A percentile compares a stretch with the other conserved stretches of the same genome.
phyloP scores from a whole-genome alignment of 2,329 filamentous ascomycete genomes.

The Sclerotinia minor region DNA sequence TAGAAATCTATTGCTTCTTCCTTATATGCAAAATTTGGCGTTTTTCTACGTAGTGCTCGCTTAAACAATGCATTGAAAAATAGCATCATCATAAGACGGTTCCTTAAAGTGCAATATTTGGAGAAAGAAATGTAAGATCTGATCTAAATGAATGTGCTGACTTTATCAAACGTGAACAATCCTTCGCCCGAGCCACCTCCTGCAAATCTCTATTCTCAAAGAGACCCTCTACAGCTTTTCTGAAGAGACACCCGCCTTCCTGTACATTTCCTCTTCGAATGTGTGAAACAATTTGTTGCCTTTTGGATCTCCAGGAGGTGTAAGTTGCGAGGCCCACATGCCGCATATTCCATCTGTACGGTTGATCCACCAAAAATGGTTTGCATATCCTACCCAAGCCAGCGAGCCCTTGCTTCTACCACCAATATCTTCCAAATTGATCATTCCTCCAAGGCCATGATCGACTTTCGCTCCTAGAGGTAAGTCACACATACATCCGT shows the following conservation, averaged over 20 bases:
- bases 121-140: neutral
- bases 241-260: conserved; percentile 11
- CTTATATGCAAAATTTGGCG: neutral
- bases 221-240: conserved; percentile 3
- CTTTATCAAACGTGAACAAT: neutral
- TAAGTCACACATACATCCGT: conserved; percentile 35
- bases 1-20: neutral
- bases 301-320: conserved; percentile 46
- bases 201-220: neutral
- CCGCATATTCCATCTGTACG: conserved; percentile 45
- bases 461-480: conserved; percentile 43
- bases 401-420: conserved; percentile 45
- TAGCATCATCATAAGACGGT: neutral
- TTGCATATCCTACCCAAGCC: conserved; percentile 49
- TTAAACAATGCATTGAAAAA: neutral
- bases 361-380: conserved; percentile 50
- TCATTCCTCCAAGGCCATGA: conserved; percentile 47
- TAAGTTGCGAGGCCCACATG: conserved; percentile 47
- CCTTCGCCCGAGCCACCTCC: too few species aligned
- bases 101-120: neutral
- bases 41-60: neutral
- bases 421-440: conserved; percentile 45
- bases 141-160: too few species aligned
- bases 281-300: conserved; percentile 42
- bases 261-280: conserved; percentile 47